Evolutionary conservation across 179 eudicot species (phyloP), one percentile per base, ranked within the genome.

Genomic region (Nepenthes alata): DNA sequence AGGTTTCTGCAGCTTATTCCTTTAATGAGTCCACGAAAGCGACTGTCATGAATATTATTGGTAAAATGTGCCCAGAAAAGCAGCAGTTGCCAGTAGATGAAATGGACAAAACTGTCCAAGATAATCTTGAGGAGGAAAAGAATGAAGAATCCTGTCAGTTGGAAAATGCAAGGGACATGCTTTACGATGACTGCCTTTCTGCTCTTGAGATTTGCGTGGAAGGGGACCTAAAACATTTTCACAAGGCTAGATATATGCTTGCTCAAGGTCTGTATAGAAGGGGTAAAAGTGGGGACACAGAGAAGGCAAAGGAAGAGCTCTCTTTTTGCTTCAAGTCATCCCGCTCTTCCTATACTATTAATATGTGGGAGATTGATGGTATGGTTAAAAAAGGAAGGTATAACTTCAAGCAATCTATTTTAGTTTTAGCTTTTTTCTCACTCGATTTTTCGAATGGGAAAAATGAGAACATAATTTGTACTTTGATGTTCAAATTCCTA

Each of bases 281-380:
- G 79, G 94, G 90, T 65, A 77, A 72, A 57, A 71, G 35, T 58
- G 90, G 84, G 62, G 96, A 90, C 76, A 61, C 87, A 65, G 94
- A 87, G 65, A 91, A 71, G 70, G 97, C 99, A 64, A 94, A 84
- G 70, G 96, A 94, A 66, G 91, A 94, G 66, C 85, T 94, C 47
- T 89, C 99, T 47, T 94, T 94, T 72, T 94, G 99, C 81, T 94
- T 94, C 67, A 94, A 85, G 89, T 89, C 99, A 37, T 77, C 99
- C 44, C 97, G 99, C 66, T 94, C 99, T 69, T 90, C 91, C 56
- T 94, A 90, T 66, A 90, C 99, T 35, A 74, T 87, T 60, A 94
- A 94, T 64, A 94, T 94, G 99, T 94, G 99, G 99, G 99, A 94
- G 83, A 94, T 94, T 75, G 99, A 94, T 78, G 85, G 96, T 66